Evolutionary conservation across 768 basidiomycete species (phyloP).

Genomic region (Pleurotus djamor): DNA sequence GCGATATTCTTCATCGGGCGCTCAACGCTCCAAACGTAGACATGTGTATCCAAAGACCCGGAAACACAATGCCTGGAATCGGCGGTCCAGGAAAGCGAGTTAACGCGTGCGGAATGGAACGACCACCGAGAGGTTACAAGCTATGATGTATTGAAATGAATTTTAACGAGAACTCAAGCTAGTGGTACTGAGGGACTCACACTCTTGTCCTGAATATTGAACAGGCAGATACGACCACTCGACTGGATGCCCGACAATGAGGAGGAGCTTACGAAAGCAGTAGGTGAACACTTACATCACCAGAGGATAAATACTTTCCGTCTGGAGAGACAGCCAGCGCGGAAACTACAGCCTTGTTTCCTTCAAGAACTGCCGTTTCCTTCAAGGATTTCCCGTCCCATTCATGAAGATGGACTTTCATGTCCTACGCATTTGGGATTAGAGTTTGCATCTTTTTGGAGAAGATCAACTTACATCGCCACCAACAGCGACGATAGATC

Average conservation of each 20-base stretch:
- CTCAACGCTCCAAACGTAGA: conserved; percentile 82
- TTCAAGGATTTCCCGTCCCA: conserved; percentile 69
- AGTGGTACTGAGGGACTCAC: conserved; percentile 27
- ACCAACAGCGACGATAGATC: conserved; percentile 63
- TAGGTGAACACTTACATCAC: conserved; percentile 66
- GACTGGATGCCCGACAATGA: conserved; percentile 43
- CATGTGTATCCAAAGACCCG: conserved; percentile 89
- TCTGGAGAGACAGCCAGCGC: conserved; percentile 81
- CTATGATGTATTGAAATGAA: conserved; percentile 27
- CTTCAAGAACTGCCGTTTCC: conserved; percentile 56
- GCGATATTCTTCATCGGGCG: conserved; percentile 72
- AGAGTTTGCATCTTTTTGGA: neutral
- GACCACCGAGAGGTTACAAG: conserved; percentile 78
- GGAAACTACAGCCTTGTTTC: conserved; percentile 69
- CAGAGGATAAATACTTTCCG: conserved; percentile 71
- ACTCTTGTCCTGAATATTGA: conserved; percentile 65
- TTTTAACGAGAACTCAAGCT: neutral
- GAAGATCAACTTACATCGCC: conserved; percentile 55
- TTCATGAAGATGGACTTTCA: conserved; percentile 69
- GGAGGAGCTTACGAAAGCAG: neutral
- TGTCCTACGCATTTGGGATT: conserved; percentile 43
- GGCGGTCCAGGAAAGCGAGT: conserved; percentile 73
- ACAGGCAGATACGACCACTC: conserved; percentile 77
- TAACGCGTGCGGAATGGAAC: conserved; percentile 80
- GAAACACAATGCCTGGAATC: conserved; percentile 80